A percentile compares a stretch with the other conserved stretches of the same genome.
Evolutionary conservation across 2,329 filamentous ascomycete genomes (phyloP).

Genomic region (Trichoderma citrinoviride): DNA sequence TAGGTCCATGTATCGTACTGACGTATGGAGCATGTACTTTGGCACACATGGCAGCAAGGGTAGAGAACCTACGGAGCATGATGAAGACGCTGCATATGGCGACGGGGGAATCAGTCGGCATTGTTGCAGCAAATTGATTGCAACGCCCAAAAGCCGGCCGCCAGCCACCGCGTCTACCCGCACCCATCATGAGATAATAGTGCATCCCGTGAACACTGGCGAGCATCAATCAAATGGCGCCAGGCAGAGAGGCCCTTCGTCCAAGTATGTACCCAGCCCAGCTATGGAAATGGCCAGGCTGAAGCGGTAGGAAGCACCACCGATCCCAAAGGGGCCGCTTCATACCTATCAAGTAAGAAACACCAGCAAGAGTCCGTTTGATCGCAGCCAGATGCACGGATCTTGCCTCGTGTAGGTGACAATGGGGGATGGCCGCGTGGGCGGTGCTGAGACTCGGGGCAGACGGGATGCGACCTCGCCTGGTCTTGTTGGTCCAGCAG

Average conservation of each 20-base stretch:
- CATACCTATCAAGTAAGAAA: too few species aligned
- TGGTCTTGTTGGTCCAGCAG: slow-evolving; percentile 11
- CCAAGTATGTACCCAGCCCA: neutral
- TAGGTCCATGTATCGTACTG: too few species aligned
- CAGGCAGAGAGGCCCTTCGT: too few species aligned
- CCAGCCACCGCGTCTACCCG: neutral
- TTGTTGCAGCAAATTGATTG: neutral
- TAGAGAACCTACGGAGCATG: too few species aligned
- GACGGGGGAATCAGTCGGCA: neutral
- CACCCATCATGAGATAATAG: slow-evolving; percentile 3
- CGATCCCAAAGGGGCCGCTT: neutral
- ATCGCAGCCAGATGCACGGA: neutral
- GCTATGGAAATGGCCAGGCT: neutral
- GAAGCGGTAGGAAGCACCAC: neutral
- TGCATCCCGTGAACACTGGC: neutral
- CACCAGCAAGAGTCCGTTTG: too few species aligned
- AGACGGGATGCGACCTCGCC: neutral
- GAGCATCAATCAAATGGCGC: too few species aligned
- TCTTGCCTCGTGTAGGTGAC: neutral
- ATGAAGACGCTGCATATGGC: neutral
- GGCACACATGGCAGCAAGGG: too few species aligned
- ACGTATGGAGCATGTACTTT: too few species aligned
- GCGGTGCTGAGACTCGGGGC: slow-evolving; percentile 1
- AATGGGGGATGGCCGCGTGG: neutral
- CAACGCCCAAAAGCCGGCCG: neutral